These are phyloP conservation scores for carrot (Daucus carota) DNA, from an alignment of 129 eudicot species.

Conservation along the genomic window DNA sequence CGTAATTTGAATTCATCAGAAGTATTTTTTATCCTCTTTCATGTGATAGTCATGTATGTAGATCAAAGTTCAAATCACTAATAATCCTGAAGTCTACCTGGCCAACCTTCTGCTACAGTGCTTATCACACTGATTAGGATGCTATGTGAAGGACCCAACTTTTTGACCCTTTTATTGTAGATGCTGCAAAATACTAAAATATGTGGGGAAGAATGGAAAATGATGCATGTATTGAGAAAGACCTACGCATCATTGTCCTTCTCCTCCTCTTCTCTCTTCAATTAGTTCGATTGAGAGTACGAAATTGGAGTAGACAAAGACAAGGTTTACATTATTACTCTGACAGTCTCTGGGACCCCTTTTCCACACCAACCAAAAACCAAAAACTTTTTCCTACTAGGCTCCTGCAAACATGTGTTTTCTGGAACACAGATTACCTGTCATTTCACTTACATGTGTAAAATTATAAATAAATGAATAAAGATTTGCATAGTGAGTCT, in stretches of 20 bases:
- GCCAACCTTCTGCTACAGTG: background rate
- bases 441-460: background rate
- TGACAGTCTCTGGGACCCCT: background rate
- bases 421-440: background rate
- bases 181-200: background rate
- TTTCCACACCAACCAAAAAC: background rate
- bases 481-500: too few relatives aligned
- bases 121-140: too few relatives aligned
- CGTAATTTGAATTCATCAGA: too few relatives aligned
- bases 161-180: background rate
- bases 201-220: background rate
- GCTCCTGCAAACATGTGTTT: background rate
- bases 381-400: too few relatives aligned
- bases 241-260: background rate
- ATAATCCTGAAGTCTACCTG: background rate
- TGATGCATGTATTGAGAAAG: background rate
- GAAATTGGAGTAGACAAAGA: background rate
- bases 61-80: background rate
- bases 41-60: background rate
- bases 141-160: background rate
- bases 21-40: too few relatives aligned
- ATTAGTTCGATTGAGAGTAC: background rate
- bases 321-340: slow-evolving; percentile 1
- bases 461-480: too few relatives aligned
- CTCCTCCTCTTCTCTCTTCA: background rate